Evolutionary conservation across 306 rosid genomes (phyloP).

Genomic region (Medicago ruthenica): DNA sequence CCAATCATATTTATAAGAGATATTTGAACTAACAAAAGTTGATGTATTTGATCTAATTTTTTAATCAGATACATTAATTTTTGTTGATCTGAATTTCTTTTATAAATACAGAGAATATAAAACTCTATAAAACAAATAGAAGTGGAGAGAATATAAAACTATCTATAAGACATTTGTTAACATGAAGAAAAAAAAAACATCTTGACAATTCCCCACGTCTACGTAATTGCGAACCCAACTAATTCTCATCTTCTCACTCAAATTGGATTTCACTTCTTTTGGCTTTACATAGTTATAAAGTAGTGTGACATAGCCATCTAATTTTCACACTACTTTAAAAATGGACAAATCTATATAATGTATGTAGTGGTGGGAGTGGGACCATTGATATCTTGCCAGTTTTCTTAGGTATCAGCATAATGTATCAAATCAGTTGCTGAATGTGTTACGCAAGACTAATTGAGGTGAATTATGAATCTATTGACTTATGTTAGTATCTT

Average conservation of each 20-base stretch:
- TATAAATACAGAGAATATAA: too few species aligned
- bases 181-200: not conserved
- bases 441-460: constrained; percentile 17
- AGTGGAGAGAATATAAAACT: too few species aligned
- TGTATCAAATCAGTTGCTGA: constrained; percentile 26
- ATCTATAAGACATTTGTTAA: too few species aligned
- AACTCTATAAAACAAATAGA: too few species aligned
- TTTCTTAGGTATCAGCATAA: constrained; percentile 10
- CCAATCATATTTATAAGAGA: too few species aligned
- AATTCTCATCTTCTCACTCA: not conserved
- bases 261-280: not conserved
- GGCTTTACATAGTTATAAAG: not conserved
- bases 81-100: too few species aligned
- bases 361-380: constrained; percentile 29
- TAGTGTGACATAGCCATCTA: not conserved
- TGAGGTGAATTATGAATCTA: constrained; percentile 13
- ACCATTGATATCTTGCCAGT: constrained; percentile 4
- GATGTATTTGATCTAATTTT: not conserved
- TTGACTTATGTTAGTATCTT: constrained; percentile 36
- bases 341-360: constrained; percentile 2
- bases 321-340: constrained; percentile 38
- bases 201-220: not conserved
- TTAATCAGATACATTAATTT: too few species aligned
- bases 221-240: not conserved
- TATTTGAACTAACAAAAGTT: too few species aligned